phyloP scores from a whole-genome alignment of 1,284 basidiomycete species.

The Ustilago nuda region DNA sequence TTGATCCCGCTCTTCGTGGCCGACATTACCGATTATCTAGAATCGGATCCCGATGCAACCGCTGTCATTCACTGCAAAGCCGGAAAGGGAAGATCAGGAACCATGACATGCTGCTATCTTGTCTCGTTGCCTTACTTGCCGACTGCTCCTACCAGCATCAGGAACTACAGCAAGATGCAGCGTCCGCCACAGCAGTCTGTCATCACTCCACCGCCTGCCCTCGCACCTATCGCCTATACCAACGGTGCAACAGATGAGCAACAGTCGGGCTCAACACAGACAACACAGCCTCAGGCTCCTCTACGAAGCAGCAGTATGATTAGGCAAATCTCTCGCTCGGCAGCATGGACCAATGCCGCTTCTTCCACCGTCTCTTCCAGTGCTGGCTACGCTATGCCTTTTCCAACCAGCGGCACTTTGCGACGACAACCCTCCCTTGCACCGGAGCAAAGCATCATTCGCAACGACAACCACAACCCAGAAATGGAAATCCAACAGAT shows the following conservation, averaged over 20 bases:
- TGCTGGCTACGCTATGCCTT: neutral
- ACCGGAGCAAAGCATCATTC: slow-evolving; percentile 48
- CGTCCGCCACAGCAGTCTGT: slow-evolving; percentile 17
- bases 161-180: slow-evolving; percentile 50
- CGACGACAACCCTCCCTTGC: slow-evolving; percentile 34
- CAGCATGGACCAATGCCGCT: slow-evolving; percentile 14
- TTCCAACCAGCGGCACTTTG: slow-evolving; percentile 12
- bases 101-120: slow-evolving; percentile 61
- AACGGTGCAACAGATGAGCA: neutral
- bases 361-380: slow-evolving; percentile 6
- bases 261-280: neutral
- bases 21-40: slow-evolving; percentile 83
- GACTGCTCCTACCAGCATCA: slow-evolving; percentile 42
- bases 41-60: slow-evolving; percentile 77
- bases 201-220: neutral
- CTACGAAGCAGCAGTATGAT: slow-evolving; percentile 22
- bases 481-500: slow-evolving; percentile 39
- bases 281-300: neutral
- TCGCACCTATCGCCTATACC: slow-evolving; percentile 7
- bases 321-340: slow-evolving; percentile 28
- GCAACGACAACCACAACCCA: slow-evolving; percentile 44
- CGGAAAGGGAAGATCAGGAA: slow-evolving; percentile 61
- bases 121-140: slow-evolving; percentile 57
- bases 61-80: slow-evolving; percentile 88
- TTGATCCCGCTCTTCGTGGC: slow-evolving; percentile 80